Conservation (phyloP, 2,329 filamentous ascomycete genomes). For the Colletotrichum plurivorum region DNA sequence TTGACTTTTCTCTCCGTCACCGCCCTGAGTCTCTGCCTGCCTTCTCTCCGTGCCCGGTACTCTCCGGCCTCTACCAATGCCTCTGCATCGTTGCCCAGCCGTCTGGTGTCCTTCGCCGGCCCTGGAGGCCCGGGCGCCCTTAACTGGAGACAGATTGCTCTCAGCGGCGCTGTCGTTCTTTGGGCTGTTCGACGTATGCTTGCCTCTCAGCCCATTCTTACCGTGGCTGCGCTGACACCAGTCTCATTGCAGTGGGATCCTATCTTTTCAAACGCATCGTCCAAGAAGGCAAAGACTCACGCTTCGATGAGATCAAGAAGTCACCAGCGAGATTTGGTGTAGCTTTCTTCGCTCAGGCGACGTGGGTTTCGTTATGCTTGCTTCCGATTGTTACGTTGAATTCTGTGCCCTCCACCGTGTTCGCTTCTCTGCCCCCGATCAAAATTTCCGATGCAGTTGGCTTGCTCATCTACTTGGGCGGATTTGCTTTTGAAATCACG, state of each 20-base stretch:
- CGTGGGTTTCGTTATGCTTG: constrained; percentile 77
- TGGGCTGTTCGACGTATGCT: constrained; percentile 72
- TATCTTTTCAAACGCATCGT: constrained; percentile 76
- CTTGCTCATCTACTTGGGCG: constrained; percentile 69
- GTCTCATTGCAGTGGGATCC: constrained; percentile 65
- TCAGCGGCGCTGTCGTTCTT: constrained; percentile 58
- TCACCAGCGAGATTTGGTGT: constrained; percentile 52
- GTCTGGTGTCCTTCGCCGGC: constrained; percentile 60
- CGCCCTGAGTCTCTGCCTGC: constrained; percentile 72
- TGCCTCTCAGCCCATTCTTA: not conserved
- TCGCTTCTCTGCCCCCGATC: constrained; percentile 64
- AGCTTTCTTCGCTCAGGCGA: constrained; percentile 69
- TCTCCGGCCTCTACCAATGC: constrained; percentile 52
- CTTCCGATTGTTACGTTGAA: constrained; percentile 77
- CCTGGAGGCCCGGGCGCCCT: constrained; percentile 57
- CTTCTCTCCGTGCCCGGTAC: constrained; percentile 68
- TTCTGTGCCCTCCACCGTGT: constrained; percentile 67
- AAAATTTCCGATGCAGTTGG: constrained; percentile 69
- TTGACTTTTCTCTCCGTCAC: constrained; percentile 77
- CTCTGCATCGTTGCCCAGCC: constrained; percentile 60
- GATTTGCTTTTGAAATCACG: constrained; percentile 71
- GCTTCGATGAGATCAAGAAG: constrained; percentile 59
- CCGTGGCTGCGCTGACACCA: constrained; percentile 28
- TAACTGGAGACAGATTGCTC: constrained; percentile 71
- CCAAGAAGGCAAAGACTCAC: constrained; percentile 69